Evolutionary conservation across 257 asterid genomes (phyloP).

Genomic region (Rehmannia glutinosa): DNA sequence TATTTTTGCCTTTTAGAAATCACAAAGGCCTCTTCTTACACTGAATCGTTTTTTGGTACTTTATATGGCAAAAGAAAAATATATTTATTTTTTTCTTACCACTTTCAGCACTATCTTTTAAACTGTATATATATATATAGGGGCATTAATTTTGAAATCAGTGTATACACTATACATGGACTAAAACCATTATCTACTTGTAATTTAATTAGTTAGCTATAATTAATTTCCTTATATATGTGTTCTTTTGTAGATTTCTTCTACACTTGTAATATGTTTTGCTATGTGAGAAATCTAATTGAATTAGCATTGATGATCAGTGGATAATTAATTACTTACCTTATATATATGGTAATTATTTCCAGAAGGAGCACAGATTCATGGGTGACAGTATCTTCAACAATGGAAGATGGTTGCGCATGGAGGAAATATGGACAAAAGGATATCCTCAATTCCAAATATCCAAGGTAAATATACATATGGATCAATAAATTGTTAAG

Average conservation of each 20-base stretch:
- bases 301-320: neutral
- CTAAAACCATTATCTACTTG: too few species aligned
- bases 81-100: too few species aligned
- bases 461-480: constrained; percentile 66
- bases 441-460: constrained; percentile 35
- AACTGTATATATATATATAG: neutral
- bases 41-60: too few species aligned
- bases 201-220: neutral
- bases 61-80: too few species aligned
- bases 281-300: neutral
- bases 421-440: constrained; percentile 96
- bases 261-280: neutral
- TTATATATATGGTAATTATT: neutral
- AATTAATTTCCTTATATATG: neutral
- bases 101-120: too few species aligned
- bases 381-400: constrained; percentile 18
- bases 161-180: too few species aligned
- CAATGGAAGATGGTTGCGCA: constrained; percentile 51
- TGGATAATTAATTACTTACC: too few species aligned
- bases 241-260: too few species aligned
- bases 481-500: too few species aligned
- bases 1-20: too few species aligned
- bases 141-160: too few species aligned
- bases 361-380: constrained; percentile 46
- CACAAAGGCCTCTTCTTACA: too few species aligned